phyloP scores from a whole-genome alignment of 345 rosid species.

The Euphorbia pulcherrima region DNA sequence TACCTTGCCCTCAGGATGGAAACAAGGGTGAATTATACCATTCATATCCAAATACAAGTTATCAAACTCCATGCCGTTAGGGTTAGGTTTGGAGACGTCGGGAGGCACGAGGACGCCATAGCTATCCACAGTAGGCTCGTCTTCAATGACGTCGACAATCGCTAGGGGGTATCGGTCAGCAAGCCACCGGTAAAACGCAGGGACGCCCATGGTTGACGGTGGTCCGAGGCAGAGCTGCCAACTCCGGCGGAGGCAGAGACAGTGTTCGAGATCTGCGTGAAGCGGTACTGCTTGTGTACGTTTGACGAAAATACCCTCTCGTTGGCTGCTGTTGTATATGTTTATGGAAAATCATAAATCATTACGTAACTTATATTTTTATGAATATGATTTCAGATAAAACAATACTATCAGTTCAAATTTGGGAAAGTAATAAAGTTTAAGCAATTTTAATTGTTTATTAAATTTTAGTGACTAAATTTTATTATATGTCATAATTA shows the following conservation, averaged over 20 bases:
- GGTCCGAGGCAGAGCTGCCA: background rate
- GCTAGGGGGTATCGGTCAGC: conserved; percentile 89
- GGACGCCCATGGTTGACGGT: conserved; percentile 69
- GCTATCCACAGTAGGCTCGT: conserved; percentile 44
- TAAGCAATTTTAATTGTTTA: no score
- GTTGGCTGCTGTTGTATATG: no score
- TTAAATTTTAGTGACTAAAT: no score
- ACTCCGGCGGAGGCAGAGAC: background rate
- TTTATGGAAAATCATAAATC: no score
- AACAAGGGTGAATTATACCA: conserved; percentile 92
- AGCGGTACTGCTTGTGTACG: background rate
- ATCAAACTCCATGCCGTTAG: conserved; percentile 86
- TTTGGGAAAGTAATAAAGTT: no score
- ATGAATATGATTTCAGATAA: no score
- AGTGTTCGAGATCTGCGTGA: background rate
- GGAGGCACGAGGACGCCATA: conserved; percentile 40
- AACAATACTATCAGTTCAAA: no score
- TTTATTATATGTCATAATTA: no score
- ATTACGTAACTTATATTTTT: no score
- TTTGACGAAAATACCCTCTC: conserved; percentile 20
- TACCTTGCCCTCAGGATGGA: conserved; percentile 97
- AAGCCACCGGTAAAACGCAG: conserved; percentile 94
- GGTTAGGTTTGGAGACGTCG: conserved; percentile 76
- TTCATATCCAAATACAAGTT: conserved; percentile 93
- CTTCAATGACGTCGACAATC: conserved; percentile 76